phyloP scores from a whole-genome alignment of 2,329 filamentous ascomycete genomes.

The Pseudogymnoascus sp. region DNA sequence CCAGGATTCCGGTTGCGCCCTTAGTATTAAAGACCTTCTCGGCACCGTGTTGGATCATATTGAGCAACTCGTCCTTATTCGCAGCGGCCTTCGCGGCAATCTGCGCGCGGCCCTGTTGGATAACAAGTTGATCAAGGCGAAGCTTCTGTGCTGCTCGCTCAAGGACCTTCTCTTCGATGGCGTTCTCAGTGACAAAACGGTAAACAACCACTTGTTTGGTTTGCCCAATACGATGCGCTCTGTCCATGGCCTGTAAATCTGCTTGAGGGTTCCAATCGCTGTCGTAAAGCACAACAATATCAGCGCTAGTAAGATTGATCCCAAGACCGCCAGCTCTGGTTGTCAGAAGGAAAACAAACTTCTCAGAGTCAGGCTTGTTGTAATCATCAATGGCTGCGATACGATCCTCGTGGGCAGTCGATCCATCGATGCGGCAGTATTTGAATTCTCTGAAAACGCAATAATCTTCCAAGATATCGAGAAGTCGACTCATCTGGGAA shows the following conservation, averaged over 20 bases:
- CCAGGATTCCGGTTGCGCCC: conserved; percentile 52
- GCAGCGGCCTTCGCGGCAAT: conserved; percentile 83
- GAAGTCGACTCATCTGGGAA: conserved; percentile 95
- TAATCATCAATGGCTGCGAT: conserved; percentile 98
- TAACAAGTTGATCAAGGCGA: conserved; percentile 91
- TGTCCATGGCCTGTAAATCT: conserved; percentile 97
- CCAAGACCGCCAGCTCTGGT: conserved; percentile 92
- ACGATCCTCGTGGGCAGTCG: conserved; percentile 93
- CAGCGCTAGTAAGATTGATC: conserved; percentile 91
- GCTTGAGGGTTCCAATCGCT: conserved; percentile 99
- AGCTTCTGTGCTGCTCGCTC: conserved; percentile 95
- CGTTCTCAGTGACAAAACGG: conserved; percentile 93
- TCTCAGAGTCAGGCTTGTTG: conserved; percentile 91
- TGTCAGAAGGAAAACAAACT: conserved; percentile 91
- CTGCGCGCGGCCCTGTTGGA: conserved; percentile 92
- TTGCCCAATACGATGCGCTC: conserved; percentile 95
- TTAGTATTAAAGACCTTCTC: conserved; percentile 81
- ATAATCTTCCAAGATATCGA: conserved; percentile 97
- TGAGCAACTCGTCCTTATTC: conserved; percentile 91
- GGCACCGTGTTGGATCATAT: conserved; percentile 99
- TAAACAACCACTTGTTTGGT: conserved; percentile 97
- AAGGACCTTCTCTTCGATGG: conserved; percentile 96
- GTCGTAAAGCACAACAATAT: conserved; percentile 94
- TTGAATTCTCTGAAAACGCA: conserved; percentile 92
- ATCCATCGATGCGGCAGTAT: conserved; percentile 95